Evolutionary conservation across 1,139 yeast genomes (phyloP).

Genomic region (Diutina ranongensis): DNA sequence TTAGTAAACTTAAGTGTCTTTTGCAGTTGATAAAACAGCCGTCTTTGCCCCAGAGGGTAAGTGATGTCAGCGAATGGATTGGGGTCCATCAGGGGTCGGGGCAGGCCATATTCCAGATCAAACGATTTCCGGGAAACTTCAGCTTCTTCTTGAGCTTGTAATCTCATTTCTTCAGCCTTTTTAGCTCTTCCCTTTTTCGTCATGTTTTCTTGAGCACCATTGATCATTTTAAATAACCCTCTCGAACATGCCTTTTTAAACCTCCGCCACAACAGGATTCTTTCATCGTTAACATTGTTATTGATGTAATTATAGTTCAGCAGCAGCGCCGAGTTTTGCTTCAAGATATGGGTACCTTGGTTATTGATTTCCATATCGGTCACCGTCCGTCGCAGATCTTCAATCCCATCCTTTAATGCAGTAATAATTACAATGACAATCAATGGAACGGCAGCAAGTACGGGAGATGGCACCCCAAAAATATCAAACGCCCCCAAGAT

Average conservation of each 20-base stretch:
- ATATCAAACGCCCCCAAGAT: conserved; percentile 42
- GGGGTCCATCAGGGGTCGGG: neutral
- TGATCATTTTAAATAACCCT: neutral
- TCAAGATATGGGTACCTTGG: conserved; percentile 34
- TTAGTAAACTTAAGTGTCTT: conserved; percentile 6
- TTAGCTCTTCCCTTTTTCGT: conserved; percentile 29
- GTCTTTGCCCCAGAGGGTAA: conserved; percentile 4
- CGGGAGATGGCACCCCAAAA: conserved; percentile 49
- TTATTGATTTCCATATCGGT: conserved; percentile 46
- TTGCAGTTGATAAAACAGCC: conserved; percentile 6
- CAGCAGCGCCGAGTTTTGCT: conserved; percentile 6
- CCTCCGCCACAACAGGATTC: conserved; percentile 46
- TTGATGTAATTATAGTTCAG: conserved; percentile 21
- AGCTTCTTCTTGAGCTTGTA: conserved; percentile 9
- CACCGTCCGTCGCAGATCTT: conserved; percentile 42
- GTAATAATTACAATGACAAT: conserved; percentile 46
- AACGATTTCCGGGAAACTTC: neutral
- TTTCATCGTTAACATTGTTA: conserved; percentile 34
- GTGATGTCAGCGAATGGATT: conserved; percentile 1
- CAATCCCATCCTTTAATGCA: conserved; percentile 46
- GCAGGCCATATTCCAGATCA: neutral
- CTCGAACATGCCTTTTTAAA: conserved; percentile 34
- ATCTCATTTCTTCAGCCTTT: conserved; percentile 15
- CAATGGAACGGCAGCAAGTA: conserved; percentile 44
- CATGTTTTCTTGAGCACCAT: conserved; percentile 20